phyloP scores from a whole-genome alignment of 1,284 basidiomycete genomes.

The Vanrija pseudolonga region DNA sequence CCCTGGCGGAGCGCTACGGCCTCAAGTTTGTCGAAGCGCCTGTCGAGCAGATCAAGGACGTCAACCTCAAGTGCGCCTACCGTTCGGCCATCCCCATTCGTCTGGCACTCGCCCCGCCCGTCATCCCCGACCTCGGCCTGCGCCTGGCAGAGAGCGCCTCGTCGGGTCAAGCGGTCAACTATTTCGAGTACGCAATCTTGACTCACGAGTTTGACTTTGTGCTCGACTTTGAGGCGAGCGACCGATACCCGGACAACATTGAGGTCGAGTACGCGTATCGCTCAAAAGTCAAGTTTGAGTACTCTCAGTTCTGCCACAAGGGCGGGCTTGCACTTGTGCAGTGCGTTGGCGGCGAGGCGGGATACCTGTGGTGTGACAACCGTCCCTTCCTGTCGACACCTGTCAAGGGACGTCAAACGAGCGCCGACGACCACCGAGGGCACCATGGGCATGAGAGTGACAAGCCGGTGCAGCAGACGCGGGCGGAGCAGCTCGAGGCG shows the following conservation, averaged over 20 bases:
- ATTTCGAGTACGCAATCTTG: slow-evolving; percentile 77
- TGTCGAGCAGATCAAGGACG: slow-evolving; percentile 76
- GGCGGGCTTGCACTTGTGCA: slow-evolving; percentile 83
- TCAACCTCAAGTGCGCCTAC: slow-evolving; percentile 75
- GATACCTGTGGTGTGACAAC: slow-evolving; percentile 84
- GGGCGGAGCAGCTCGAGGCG: slow-evolving; percentile 26
- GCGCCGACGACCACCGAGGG: neutral
- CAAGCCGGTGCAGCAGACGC: no score
- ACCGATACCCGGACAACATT: slow-evolving; percentile 69
- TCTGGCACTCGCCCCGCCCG: slow-evolving; percentile 67
- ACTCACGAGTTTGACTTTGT: slow-evolving; percentile 70
- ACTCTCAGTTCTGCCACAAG: slow-evolving; percentile 85
- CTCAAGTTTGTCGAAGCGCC: slow-evolving; percentile 89
- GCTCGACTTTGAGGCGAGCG: slow-evolving; percentile 76
- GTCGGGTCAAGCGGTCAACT: slow-evolving; percentile 59
- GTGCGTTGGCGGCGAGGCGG: slow-evolving; percentile 69
- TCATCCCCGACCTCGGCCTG: slow-evolving; percentile 64
- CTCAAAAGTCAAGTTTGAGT: slow-evolving; percentile 60
- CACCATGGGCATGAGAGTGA: no score
- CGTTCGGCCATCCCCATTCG: slow-evolving; percentile 79
- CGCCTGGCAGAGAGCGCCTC: slow-evolving; percentile 55
- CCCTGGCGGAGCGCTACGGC: slow-evolving; percentile 83
- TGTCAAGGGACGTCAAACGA: slow-evolving; percentile 17
- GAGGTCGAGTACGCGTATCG: slow-evolving; percentile 89
- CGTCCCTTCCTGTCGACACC: slow-evolving; percentile 55